A percentile compares a stretch with the other conserved stretches of the same genome.
Evolutionary conservation across 1,284 basidiomycete genomes (phyloP).

Genomic region (Leccinum subrobustum): DNA sequence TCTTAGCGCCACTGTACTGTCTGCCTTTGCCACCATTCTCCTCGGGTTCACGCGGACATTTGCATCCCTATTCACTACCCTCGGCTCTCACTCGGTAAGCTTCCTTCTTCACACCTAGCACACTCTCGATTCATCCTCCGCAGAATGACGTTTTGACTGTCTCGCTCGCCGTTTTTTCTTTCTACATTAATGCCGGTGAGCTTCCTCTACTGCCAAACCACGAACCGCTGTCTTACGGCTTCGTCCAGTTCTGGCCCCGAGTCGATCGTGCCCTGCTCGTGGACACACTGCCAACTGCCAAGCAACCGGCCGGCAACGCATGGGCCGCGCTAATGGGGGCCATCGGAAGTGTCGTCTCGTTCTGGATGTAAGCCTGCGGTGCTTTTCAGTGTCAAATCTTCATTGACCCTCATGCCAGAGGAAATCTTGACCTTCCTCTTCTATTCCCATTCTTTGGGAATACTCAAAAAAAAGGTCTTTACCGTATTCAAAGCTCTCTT

Average conservation of each 20-base stretch:
- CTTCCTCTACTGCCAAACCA: neutral
- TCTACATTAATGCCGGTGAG: conserved; percentile 85
- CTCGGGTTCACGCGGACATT: conserved; percentile 84
- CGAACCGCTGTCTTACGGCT: conserved; percentile 1
- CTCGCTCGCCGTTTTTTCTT: conserved; percentile 79
- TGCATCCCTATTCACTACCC: conserved; percentile 56
- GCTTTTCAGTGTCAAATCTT: neutral
- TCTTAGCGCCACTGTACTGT: conserved; percentile 66
- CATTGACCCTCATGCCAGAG: conserved; percentile 40
- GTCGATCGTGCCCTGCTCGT: conserved; percentile 81
- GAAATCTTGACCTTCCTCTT: conserved; percentile 69
- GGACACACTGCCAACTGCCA: conserved; percentile 62
- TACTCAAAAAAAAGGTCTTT: conserved; percentile 82
- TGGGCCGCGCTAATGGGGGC: conserved; percentile 93
- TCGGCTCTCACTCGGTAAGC: conserved; percentile 38
- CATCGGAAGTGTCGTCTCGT: conserved; percentile 79
- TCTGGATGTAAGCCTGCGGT: conserved; percentile 70
- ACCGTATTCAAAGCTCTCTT: conserved; percentile 55
- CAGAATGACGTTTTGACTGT: conserved; percentile 70
- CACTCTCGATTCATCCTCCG: neutral
- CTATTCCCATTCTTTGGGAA: conserved; percentile 71
- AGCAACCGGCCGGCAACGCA: conserved; percentile 88
- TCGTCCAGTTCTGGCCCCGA: conserved; percentile 61
- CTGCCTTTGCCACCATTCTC: conserved; percentile 73
- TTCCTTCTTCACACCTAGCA: neutral